Evolutionary conservation across 73 alveolate species (phyloP), one percentile per base, ranked within the genome.

Genomic region (Urostyla sp.): DNA sequence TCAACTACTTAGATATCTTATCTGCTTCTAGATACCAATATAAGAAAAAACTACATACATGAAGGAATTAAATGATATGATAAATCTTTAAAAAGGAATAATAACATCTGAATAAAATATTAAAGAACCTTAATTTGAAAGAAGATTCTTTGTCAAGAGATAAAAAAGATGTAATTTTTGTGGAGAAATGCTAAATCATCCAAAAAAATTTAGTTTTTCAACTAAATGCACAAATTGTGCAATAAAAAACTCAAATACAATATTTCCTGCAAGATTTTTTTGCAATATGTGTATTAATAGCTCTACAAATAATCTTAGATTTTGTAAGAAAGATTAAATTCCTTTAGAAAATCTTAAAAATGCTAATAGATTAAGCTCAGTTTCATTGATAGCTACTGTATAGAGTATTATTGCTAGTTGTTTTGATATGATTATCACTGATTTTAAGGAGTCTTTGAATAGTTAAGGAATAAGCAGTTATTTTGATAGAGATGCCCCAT

Each of bases 91-190:
- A 40, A 40, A 11, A 16, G 16, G 10, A 16, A 40, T 11, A 16
- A 40, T 40, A 45, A 3, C 43, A 5, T 13, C 80, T 11, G n/a
- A 66, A 66, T 21, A 20, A 35, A 30, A 30, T 18, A 10, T 11
- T 2, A 40, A 27, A 23, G 30, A 30, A 10, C 72, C 40, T 5
- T 30, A 16, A 32, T 49, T 10, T 69, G 83, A 69, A 49, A 45
- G 49, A 6, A 46, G 31, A 5, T 69, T 69, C 31, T 28, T 69
- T 10, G 53, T 69, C 4, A 69, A 49, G 30, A 44, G 83, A 13
- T 46, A 69, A 34, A 44, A 69, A 27, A 44, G 83, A 27, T 69
- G 83, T 45, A 69, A 69, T 37, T 69, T 69, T 45, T 69, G 83
- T 69, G 83, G 83, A 7, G 83, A 69, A 49, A 15, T 46, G 53